Base-by-base conservation (phyloP, 176 grass and related monocot species). In the Themeda triandra region DNA sequence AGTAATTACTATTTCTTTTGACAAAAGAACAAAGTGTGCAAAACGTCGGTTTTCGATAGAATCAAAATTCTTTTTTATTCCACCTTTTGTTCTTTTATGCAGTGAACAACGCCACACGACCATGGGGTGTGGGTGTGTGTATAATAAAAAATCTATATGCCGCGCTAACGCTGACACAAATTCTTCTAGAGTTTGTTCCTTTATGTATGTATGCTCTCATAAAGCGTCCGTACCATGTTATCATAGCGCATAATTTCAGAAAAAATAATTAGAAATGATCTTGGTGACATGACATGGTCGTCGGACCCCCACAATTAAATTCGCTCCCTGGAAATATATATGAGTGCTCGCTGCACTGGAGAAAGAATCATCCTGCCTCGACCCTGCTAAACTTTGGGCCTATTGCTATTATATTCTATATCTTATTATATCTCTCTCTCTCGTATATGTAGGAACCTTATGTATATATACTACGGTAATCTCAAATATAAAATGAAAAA, bases 321-420 rank as follows among this genome's bases (percentile, higher is more conserved):
- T 83, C 74, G 69, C 65, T 37, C 59, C 58, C 39, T n/a, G n/a
- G 17, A 83, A 79, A 73, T 39, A 49, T 83, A 6, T 51, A 15
- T 64, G 62, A 91, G 89, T 91, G 89, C 89, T 87, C 40, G 3
- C 30, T 87, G 89, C 85, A 87, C 89, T 69, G 69, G 80, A 84
- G 33, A 69, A 41, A 83, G 89, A 79, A 87, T 91, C 63, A 87
- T 91, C 87, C 80, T 53, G 28, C 31, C 62, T 63, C 85, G 82
- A 53, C 59, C 8, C 72, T 62, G 75, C 80, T 63, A 68, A 83
- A 27, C 75, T 67, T 80, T 86, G 58, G 36, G 17, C 44, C 17
- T 35, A 37, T 56, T 23, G 54, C 58, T 81, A 45, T 73, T 62
- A 27, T 62, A 27, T 27, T 27, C 4, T 27, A 62, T 27, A 25